A percentile compares a stretch with the other conserved stretches of the same genome.
Evolutionary conservation across 2,329 filamentous ascomycete genomes (phyloP).

Genomic region (Thielaviopsis musarum): DNA sequence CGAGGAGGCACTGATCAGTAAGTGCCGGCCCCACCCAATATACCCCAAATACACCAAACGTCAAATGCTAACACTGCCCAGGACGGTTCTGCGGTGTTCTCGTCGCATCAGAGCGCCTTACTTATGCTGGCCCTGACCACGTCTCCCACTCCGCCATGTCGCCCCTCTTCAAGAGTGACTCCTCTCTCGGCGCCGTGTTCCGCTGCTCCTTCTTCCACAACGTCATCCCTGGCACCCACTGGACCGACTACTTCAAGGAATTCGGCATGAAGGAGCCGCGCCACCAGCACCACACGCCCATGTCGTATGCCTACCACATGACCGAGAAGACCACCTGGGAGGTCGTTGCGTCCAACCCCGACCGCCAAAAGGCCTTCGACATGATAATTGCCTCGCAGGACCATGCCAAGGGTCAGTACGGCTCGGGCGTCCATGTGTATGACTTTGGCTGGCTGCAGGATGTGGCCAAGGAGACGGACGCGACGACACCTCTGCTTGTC

Average conservation of each 20-base stretch:
- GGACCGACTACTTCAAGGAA: conserved; percentile 11
- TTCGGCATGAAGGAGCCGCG: conserved; percentile 20
- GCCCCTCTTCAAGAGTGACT: conserved; percentile 8
- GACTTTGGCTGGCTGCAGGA: conserved; percentile 11
- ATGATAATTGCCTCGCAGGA: conserved; percentile 15
- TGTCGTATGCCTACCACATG: conserved; percentile 18
- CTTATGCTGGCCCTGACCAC: not conserved
- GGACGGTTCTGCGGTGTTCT: conserved; percentile 3
- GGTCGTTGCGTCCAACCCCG: conserved; percentile 16
- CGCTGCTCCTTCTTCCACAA: conserved; percentile 9
- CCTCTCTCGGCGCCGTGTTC: conserved; percentile 5
- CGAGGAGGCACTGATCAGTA: conserved; percentile 17
- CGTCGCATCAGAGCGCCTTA: not conserved
- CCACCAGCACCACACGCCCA: conserved; percentile 15
- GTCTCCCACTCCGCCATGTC: not conserved
- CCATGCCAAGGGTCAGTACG: conserved; percentile 7
- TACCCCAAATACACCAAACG: not conserved
- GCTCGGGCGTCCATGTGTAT: conserved; percentile 10
- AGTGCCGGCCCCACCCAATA: not conserved
- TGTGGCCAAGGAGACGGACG: not conserved
- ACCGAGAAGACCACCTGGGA: conserved; percentile 20
- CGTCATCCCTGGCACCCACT: conserved; percentile 8
- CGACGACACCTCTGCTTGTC: conserved; percentile 16
- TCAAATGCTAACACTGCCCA: not conserved
- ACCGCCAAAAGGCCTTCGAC: conserved; percentile 17